These are phyloP conservation scores for Candida takata DNA, from an alignment of 805 yeast genomes.

Conservation along the genomic window DNA sequence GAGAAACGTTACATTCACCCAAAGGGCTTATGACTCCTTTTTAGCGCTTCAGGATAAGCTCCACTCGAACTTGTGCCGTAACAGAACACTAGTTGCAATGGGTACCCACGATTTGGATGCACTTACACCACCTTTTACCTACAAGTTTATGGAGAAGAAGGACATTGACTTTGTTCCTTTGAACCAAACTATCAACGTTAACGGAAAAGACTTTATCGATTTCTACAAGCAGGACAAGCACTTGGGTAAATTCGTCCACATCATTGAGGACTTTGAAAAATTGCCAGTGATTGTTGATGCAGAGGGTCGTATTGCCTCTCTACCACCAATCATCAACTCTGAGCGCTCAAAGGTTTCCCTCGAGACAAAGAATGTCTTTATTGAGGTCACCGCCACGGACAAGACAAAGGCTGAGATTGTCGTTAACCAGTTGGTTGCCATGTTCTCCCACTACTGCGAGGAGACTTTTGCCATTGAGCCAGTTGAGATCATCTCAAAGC, in stretches of 20 bases:
- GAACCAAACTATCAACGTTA: conserved; percentile 61
- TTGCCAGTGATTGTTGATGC: conserved; percentile 86
- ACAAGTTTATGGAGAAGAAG: conserved; percentile 75
- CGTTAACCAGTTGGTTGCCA: conserved; percentile 84
- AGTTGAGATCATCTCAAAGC: conserved; percentile 74
- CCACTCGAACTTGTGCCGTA: conserved; percentile 92
- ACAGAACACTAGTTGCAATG: conserved; percentile 94
- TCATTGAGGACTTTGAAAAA: conserved; percentile 81
- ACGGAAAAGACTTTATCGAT: conserved; percentile 76
- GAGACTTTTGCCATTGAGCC: conserved; percentile 87
- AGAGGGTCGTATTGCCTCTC: conserved; percentile 69
- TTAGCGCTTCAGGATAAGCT: conserved; percentile 93
- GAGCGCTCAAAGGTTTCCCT: conserved; percentile 82
- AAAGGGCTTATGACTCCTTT: conserved; percentile 86
- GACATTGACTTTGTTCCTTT: conserved; percentile 72
- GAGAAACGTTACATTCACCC: conserved; percentile 74
- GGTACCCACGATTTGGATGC: conserved; percentile 95
- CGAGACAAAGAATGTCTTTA: conserved; percentile 79
- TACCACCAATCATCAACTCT: conserved; percentile 96
- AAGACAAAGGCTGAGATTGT: conserved; percentile 91
- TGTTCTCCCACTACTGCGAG: conserved; percentile 86
- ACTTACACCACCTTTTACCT: conserved; percentile 74
- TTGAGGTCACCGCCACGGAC: conserved; percentile 94
- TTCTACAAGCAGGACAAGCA: conserved; percentile 89
- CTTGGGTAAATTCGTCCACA: conserved; percentile 80